These are phyloP conservation scores for Fusarium abutilonis DNA, from an alignment of 2,329 filamentous ascomycete genomes.

Conservation along the genomic window DNA sequence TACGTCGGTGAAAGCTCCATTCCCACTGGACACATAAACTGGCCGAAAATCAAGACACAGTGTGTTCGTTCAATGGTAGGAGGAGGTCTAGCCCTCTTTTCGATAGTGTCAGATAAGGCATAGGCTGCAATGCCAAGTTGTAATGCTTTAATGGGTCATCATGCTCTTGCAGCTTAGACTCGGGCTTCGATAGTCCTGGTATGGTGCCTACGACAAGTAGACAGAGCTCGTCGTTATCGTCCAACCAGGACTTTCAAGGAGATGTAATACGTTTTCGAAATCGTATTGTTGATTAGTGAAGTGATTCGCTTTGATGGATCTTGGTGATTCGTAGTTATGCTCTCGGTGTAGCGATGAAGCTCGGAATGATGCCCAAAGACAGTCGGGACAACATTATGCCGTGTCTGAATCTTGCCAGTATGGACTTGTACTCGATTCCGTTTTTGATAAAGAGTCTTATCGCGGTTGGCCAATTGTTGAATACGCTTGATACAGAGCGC, in stretches of 20 bases:
- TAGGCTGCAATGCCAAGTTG: background rate
- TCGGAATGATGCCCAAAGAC: background rate
- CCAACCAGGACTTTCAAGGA: background rate
- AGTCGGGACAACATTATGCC: background rate
- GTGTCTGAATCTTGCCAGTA: background rate
- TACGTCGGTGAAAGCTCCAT: background rate
- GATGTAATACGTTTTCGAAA: background rate
- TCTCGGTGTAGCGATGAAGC: background rate
- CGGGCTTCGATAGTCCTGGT: conserved; percentile 8
- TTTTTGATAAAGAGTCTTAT: background rate
- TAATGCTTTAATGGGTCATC: conserved; percentile 2
- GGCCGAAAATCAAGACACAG: background rate
- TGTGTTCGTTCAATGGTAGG: background rate
- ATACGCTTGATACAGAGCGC: background rate
- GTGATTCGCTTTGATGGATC: background rate
- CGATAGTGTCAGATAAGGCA: background rate
- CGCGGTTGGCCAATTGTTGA: background rate
- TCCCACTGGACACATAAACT: background rate
- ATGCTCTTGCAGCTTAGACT: conserved; percentile 5
- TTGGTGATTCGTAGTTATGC: background rate
- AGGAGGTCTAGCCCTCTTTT: background rate
- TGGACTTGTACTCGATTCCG: background rate
- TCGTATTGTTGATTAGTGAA: background rate
- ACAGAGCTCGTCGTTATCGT: conserved; percentile 4
- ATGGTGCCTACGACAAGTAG: background rate